A percentile compares a stretch with the other conserved stretches of the same genome.
These are phyloP conservation scores for Piromyces sp. DNA, from an alignment of 192 early-diverging fungal species.

Conservation along the genomic window DNA sequence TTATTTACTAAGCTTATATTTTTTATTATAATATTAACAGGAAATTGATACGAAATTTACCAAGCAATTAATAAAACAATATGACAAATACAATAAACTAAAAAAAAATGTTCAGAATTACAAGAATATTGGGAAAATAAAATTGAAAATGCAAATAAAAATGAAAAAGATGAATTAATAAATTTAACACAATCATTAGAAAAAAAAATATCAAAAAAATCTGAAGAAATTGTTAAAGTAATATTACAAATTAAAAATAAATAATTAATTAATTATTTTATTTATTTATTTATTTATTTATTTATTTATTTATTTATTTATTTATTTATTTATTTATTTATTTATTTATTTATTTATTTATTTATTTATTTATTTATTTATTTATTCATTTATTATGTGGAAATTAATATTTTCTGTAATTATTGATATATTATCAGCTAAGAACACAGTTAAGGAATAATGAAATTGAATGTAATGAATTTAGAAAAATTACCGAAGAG, in stretches of 20 bases:
- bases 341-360: no score
- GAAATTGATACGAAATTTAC: constrained; percentile 31
- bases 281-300: no score
- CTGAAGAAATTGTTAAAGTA: constrained; percentile 24
- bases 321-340: no score
- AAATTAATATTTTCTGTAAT: no score
- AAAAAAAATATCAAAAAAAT: constrained; percentile 14
- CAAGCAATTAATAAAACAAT: constrained; percentile 32
- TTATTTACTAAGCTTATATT: no score
- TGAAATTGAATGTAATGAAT: constrained; percentile 8
- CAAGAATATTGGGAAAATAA: constrained; percentile 28
- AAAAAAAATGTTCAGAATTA: constrained; percentile 11
- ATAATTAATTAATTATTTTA: no score
- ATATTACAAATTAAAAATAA: no score
- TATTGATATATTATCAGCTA: neutral
- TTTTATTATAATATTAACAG: constrained; percentile 1
- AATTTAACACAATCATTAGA: constrained; percentile 22
- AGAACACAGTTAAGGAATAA: neutral
- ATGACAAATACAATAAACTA: constrained; percentile 32
- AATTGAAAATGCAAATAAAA: constrained; percentile 15
- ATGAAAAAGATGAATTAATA: constrained; percentile 9
- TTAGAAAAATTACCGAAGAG: constrained; percentile 8
- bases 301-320: no score
- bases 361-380: no score
- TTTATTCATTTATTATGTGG: no score